Evolutionary conservation across 805 yeast genomes (phyloP).

Genomic region (Zygoascus bituminiphila): DNA sequence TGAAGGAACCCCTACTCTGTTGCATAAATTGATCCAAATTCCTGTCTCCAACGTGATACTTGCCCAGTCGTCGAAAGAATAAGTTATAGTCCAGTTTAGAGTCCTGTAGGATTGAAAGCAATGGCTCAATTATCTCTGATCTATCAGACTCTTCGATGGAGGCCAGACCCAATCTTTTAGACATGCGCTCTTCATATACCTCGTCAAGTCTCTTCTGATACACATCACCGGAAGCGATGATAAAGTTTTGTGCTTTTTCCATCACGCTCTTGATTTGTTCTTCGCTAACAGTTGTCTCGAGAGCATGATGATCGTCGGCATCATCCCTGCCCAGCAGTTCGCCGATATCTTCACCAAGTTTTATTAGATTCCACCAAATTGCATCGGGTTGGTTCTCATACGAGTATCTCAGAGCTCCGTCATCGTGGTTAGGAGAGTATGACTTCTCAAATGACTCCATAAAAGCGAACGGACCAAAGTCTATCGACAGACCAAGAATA

Average conservation of each 20-base stretch:
- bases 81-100: conserved; percentile 71
- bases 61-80: conserved; percentile 62
- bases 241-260: conserved; percentile 53
- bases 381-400: conserved; percentile 79
- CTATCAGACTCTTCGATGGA: conserved; percentile 31
- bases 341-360: conserved; percentile 77
- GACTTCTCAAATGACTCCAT: conserved; percentile 77
- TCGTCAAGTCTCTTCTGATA: conserved; percentile 56
- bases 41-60: conserved; percentile 8
- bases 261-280: conserved; percentile 42
- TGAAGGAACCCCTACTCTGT: conserved; percentile 28
- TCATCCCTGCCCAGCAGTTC: conserved; percentile 67
- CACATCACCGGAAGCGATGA: conserved; percentile 54
- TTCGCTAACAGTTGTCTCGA: conserved; percentile 34
- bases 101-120: conserved; percentile 51
- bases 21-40: conserved; percentile 28
- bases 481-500: conserved; percentile 78
- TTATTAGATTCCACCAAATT: conserved; percentile 87
- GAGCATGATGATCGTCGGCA: conserved; percentile 35
- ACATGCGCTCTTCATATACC: conserved; percentile 49
- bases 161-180: conserved; percentile 60
- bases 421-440: conserved; percentile 89
- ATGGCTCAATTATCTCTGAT: conserved; percentile 41
- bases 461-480: conserved; percentile 91
- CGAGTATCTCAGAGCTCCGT: conserved; percentile 59